Base-by-base conservation (phyloP, 805 yeast genomes). In the Cyberlindnera misumaiensis region DNA sequence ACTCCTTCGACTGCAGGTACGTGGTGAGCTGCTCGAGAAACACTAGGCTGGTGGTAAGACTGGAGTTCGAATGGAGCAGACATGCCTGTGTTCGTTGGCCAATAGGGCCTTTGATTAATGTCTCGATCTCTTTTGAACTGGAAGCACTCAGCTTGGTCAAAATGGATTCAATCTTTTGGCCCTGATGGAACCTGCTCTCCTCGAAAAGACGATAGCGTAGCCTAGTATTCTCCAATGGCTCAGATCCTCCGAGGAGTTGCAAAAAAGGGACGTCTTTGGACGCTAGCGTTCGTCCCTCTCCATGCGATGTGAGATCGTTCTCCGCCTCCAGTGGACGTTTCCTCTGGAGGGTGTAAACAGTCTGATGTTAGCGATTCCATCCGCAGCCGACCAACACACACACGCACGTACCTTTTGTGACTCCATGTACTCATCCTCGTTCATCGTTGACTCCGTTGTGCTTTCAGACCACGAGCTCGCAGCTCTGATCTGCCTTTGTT, bases 21-120 rank as follows among this genome's bases (percentile, higher is more conserved):
- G 17, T 11, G 10, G 38, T 36, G 26, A 54, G n/a, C 18, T 51
- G 48, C 1, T 20, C 27, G 3, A 45, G 22, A 18, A 54, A 53
- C 2, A 24, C 36, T 0, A 48, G 29, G 9, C 49, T 44, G 4
- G 53, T 45, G 6, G 56, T 41, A 7, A 47, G 44, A 26, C 49
- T 48, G 12, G 58, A 48, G 30, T 46, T 45, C 2, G 57, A 49
- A 1, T 47, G 34, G 4, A 54, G 34, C 15, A 54, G 28, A 6
- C 44, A 32, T 1, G 57, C 42, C 16, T 54, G 57, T 1, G 48
- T 28, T 5, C 15, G 6, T 0, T 25, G 30, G 4, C 16, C 29
- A 4, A 41, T 32, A 1, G 48, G 48, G 2, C 20, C 8, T 4
- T 28, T 5, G 1, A 52, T 34, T 2, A 48, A 30, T 3, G 30